These are phyloP conservation scores for Penicillium waksmanii DNA, from an alignment of 495 filamentous ascomycete genomes.

Conservation along the genomic window DNA sequence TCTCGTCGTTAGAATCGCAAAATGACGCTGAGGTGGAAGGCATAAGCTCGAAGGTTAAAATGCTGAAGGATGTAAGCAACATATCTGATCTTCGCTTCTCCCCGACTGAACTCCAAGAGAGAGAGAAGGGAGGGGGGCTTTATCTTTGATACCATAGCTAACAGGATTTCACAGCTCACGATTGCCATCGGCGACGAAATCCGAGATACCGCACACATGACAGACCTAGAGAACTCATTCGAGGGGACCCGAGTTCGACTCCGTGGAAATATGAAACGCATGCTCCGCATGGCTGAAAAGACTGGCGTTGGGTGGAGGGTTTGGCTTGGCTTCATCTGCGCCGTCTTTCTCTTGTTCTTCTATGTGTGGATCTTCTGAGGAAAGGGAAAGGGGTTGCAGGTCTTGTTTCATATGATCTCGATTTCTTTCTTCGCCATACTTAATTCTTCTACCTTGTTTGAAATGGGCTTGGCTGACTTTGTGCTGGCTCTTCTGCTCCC, in stretches of 20 bases:
- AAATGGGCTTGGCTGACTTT: neutral
- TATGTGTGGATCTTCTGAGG: constrained; percentile 82
- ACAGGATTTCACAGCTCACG: constrained; percentile 65
- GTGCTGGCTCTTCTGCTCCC: neutral
- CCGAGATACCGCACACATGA: constrained; percentile 77
- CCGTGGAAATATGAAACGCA: constrained; percentile 91
- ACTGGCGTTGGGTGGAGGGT: constrained; percentile 94
- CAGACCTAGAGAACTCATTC: constrained; percentile 83
- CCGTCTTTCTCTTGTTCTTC: constrained; percentile 77
- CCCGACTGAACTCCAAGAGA: too few species aligned
- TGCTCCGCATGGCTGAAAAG: constrained; percentile 92
- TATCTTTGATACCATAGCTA: neutral
- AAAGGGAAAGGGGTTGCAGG: neutral
- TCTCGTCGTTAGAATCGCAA: constrained; percentile 92
- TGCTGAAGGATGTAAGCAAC: constrained; percentile 81
- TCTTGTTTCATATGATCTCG: neutral
- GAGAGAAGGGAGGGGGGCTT: too few species aligned
- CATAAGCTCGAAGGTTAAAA: constrained; percentile 85
- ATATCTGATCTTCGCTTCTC: too few species aligned
- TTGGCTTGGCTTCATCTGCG: constrained; percentile 85
- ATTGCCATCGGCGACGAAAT: constrained; percentile 94
- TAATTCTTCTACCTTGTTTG: neutral
- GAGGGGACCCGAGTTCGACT: constrained; percentile 80
- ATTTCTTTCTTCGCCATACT: neutral
- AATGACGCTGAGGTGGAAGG: constrained; percentile 91